Conservation (phyloP, 805 yeast genomes). For the Phaffomyces thermotolerans region DNA sequence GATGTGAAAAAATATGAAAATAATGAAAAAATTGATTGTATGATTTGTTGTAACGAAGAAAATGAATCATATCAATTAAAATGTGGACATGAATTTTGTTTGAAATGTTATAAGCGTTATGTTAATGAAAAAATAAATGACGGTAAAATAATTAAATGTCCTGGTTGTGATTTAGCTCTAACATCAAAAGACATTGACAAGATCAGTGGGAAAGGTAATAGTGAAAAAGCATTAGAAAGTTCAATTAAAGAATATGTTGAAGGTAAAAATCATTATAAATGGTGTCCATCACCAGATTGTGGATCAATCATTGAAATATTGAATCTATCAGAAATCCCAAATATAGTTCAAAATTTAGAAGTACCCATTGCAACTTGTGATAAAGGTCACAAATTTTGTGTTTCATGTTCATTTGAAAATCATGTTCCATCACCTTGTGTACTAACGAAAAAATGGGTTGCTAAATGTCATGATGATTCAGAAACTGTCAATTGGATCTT, state of each 20-base stretch:
- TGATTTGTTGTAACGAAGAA: constrained; percentile 65
- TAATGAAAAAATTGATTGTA: constrained; percentile 38
- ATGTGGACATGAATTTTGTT: constrained; percentile 71
- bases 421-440: constrained; percentile 84
- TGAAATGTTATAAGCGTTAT: constrained; percentile 59
- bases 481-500: constrained; percentile 85
- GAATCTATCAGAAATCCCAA: constrained; percentile 9
- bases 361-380: constrained; percentile 69
- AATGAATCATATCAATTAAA: constrained; percentile 40
- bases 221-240: constrained; percentile 26
- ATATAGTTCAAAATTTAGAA: constrained; percentile 2
- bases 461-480: constrained; percentile 77
- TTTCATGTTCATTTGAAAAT: constrained; percentile 62
- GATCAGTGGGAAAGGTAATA: constrained; percentile 29
- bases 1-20: constrained; percentile 5
- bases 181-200: constrained; percentile 34
- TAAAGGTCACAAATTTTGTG: constrained; percentile 68
- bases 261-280: constrained; percentile 42
- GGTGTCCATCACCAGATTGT: constrained; percentile 89
- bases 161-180: constrained; percentile 42
- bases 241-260: constrained; percentile 46
- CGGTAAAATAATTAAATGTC: constrained; percentile 55
- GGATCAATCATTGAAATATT: constrained; percentile 40
- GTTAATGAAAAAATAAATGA: constrained; percentile 35
- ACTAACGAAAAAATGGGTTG: constrained; percentile 62